Percentiles rank a stretch among this genome's conserved stretches.
Evolutionary conservation across 208 protist species (phyloP).

Genomic region (Crithidia acanthocephali): DNA sequence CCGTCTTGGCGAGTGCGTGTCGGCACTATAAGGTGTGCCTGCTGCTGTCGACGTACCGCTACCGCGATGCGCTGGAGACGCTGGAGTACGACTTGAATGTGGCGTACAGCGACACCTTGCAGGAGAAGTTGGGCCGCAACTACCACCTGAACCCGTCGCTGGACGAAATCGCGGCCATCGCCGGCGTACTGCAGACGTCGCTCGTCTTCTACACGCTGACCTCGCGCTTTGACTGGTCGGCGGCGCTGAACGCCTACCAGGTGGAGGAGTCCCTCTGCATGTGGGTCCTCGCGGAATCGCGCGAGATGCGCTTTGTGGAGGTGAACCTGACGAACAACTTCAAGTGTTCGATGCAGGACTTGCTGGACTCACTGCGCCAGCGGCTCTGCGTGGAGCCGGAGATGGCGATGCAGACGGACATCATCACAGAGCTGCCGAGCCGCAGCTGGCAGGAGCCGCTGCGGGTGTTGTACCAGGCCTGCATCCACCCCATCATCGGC

Average conservation of each 20-base stretch:
- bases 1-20: constrained; percentile 56
- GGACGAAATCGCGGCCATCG: constrained; percentile 85
- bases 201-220: constrained; percentile 80
- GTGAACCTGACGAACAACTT: constrained; percentile 85
- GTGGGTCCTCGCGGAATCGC: constrained; percentile 83
- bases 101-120: constrained; percentile 76
- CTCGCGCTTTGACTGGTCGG: constrained; percentile 73
- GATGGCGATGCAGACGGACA: constrained; percentile 29
- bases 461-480: constrained; percentile 78
- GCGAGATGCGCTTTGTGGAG: constrained; percentile 89
- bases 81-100: constrained; percentile 74
- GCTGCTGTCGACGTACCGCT: constrained; percentile 83
- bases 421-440: constrained; percentile 76
- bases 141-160: constrained; percentile 69
- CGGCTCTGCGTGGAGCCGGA: constrained; percentile 70
- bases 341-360: constrained; percentile 58
- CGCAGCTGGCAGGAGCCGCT: constrained; percentile 85
- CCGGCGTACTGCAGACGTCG: constrained; percentile 55
- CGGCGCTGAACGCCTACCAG: constrained; percentile 39
- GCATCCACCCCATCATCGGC: constrained; percentile 86
- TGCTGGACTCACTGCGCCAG: constrained; percentile 57
- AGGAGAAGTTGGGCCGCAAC: constrained; percentile 78
- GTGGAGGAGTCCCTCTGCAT: constrained; percentile 77
- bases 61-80: constrained; percentile 86
- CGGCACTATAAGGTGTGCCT: constrained; percentile 69